Evolutionary conservation across 2,329 filamentous ascomycete species (phyloP).

Genomic region (Eurotiales sp.): DNA sequence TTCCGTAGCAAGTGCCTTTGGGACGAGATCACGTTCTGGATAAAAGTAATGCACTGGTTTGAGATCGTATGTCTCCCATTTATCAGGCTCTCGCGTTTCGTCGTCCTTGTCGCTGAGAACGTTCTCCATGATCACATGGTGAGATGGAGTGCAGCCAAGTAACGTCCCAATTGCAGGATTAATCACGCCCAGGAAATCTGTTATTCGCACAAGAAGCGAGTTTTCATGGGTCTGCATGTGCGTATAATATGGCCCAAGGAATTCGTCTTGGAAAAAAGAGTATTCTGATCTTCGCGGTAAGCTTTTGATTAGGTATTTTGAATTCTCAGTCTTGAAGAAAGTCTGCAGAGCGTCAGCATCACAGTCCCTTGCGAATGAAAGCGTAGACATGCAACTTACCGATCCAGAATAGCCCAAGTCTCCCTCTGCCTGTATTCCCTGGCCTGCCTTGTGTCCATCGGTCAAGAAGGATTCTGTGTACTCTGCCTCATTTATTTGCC

Average conservation of each 20-base stretch:
- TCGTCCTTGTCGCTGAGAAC: constrained; percentile 58
- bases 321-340: constrained; percentile 65
- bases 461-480: constrained; percentile 53
- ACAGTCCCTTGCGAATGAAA: background rate
- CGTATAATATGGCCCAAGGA: constrained; percentile 61
- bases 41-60: constrained; percentile 74
- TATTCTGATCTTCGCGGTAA: constrained; percentile 67
- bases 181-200: constrained; percentile 61
- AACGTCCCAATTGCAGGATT: constrained; percentile 57
- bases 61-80: constrained; percentile 70
- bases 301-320: constrained; percentile 68
- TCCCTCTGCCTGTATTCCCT: constrained; percentile 54
- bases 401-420: constrained; percentile 73
- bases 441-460: constrained; percentile 28
- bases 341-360: constrained; percentile 43
- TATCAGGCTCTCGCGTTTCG: constrained; percentile 37
- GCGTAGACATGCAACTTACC: constrained; percentile 29
- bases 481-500: constrained; percentile 52
- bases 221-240: constrained; percentile 60
- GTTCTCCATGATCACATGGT: constrained; percentile 78
- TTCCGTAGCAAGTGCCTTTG: constrained; percentile 59
- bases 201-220: constrained; percentile 67
- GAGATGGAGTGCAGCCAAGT: constrained; percentile 60
- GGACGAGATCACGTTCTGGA: constrained; percentile 67
- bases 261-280: constrained; percentile 63